phyloP scores from a whole-genome alignment of 805 yeast genomes.

The Starmerella potacharoeniae region DNA sequence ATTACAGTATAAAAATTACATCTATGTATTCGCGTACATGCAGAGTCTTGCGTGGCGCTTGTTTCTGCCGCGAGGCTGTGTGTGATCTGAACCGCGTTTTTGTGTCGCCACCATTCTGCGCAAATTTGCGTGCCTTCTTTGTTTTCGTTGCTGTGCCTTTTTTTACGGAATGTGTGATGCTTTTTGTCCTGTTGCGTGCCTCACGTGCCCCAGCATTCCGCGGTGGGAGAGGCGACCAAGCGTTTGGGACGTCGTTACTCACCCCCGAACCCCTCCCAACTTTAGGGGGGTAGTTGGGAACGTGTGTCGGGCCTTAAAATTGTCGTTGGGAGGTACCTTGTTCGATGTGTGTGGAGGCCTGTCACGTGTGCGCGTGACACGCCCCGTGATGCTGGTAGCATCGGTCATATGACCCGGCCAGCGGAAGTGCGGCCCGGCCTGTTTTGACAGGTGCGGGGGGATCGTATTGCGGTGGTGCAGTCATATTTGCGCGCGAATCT shows the following conservation, averaged over 20 bases:
- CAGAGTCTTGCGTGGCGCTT: background rate
- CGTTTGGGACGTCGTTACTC: background rate
- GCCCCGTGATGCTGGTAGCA: background rate
- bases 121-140: background rate
- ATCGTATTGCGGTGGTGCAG: too few relatives aligned
- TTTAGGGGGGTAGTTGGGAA: constrained; percentile 6
- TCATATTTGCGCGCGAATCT: too few relatives aligned
- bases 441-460: too few relatives aligned
- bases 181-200: background rate
- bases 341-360: background rate
- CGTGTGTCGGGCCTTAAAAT: background rate
- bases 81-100: constrained; percentile 1
- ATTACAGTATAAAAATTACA: background rate
- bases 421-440: too few relatives aligned
- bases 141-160: background rate
- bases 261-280: constrained; percentile 7
- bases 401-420: too few relatives aligned
- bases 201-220: constrained; percentile 1
- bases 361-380: background rate
- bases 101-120: background rate
- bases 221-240: background rate
- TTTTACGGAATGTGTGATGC: background rate
- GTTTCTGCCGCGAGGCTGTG: background rate
- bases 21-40: background rate
- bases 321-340: constrained; percentile 2